A percentile compares a stretch with the other conserved stretches of the same genome.
phyloP scores from a whole-genome alignment of 441 rosid genomes.

The Corymbia calophylla region DNA sequence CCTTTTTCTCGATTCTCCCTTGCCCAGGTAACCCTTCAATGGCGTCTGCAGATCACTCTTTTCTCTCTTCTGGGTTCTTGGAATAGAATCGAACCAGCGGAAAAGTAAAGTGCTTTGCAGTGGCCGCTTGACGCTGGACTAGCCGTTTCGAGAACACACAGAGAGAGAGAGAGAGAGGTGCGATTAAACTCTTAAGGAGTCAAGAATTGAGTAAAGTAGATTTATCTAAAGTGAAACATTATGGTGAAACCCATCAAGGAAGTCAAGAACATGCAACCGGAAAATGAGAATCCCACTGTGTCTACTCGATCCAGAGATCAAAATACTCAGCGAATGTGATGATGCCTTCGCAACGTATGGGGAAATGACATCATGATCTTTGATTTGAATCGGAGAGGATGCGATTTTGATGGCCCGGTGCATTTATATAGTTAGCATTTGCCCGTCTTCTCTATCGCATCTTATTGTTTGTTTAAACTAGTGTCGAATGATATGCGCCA shows the following conservation, averaged over 20 bases:
- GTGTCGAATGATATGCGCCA: neutral
- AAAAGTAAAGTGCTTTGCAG: neutral
- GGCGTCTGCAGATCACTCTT: neutral
- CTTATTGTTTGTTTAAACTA: neutral
- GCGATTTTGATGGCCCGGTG: neutral
- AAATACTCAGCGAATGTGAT: neutral
- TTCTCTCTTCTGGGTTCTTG: neutral
- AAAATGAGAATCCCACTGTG: neutral
- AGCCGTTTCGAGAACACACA: neutral
- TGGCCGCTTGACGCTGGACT: neutral
- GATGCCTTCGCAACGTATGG: neutral
- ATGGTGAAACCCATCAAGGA: neutral
- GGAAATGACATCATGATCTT: neutral
- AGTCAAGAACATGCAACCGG: neutral
- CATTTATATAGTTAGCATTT: neutral
- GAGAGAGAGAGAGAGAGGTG: neutral
- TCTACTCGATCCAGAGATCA: neutral
- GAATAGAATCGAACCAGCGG: neutral
- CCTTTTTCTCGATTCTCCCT: neutral
- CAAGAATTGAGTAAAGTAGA: neutral
- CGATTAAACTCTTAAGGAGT: neutral
- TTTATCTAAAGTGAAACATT: neutral
- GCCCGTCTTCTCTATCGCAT: neutral
- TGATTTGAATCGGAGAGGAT: neutral
- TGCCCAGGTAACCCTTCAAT: neutral